Conservation (phyloP, 352 stramenopile species). For the Pythium pyrilobum region DNA sequence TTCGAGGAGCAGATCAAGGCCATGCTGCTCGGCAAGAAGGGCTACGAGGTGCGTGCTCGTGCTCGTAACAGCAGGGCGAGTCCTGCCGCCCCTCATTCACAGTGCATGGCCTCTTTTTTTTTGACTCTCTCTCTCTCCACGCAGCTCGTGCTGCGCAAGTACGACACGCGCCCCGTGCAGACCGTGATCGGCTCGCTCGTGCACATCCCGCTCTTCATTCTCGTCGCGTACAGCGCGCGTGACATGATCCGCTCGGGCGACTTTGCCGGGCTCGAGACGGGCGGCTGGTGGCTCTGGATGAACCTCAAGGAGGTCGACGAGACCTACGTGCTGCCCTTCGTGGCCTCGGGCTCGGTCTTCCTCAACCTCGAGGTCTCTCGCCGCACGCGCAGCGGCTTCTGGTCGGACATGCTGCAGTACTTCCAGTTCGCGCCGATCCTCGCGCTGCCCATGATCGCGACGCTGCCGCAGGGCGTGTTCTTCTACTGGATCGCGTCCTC, state of each 20-base stretch:
- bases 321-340: conserved; percentile 49
- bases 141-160: conserved; percentile 63
- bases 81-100: background rate
- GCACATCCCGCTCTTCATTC: conserved; percentile 65
- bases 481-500: conserved; percentile 79
- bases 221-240: conserved; percentile 70
- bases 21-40: conserved; percentile 21
- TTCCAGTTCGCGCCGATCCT: conserved; percentile 44
- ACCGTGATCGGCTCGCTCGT: conserved; percentile 57
- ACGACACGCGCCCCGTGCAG: conserved; percentile 64
- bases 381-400: conserved; percentile 12
- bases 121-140: background rate
- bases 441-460: conserved; percentile 25
- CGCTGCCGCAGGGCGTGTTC: conserved; percentile 57
- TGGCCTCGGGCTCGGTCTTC: conserved; percentile 56
- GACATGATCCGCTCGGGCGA: conserved; percentile 73
- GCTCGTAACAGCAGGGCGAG: too few species aligned
- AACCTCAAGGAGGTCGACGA: conserved; percentile 62
- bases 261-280: conserved; percentile 51
- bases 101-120: background rate
- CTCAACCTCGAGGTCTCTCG: conserved; percentile 45
- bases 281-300: conserved; percentile 57
- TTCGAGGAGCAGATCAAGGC: conserved; percentile 19
- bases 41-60: conserved; percentile 11
- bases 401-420: conserved; percentile 28